Evolutionary conservation across 2,329 filamentous ascomycete species (phyloP).

Genomic region (Colletotrichum navitas): DNA sequence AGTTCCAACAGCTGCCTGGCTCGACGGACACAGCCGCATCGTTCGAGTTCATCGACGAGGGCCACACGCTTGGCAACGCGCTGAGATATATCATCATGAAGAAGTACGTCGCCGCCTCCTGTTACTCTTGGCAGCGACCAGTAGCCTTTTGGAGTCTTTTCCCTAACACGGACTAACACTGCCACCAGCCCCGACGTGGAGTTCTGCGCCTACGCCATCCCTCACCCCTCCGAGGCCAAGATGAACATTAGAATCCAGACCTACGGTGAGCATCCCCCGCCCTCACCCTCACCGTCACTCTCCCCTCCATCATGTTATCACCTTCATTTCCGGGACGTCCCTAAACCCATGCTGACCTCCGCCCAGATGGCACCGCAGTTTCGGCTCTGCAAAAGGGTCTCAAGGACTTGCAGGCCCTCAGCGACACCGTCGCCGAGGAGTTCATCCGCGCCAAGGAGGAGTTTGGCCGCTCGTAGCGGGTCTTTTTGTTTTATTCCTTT

Average conservation of each 20-base stretch:
- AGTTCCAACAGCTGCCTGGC: conserved; percentile 77
- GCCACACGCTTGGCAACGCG: conserved; percentile 95
- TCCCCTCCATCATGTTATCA: neutral
- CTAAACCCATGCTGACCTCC: conserved; percentile 40
- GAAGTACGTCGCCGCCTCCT: conserved; percentile 70
- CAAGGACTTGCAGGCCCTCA: conserved; percentile 88
- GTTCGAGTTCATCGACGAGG: conserved; percentile 94
- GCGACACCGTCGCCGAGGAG: conserved; percentile 93
- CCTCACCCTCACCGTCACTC: neutral
- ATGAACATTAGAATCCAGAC: conserved; percentile 99
- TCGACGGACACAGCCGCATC: conserved; percentile 90
- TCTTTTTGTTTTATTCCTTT: neutral
- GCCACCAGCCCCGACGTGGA: conserved; percentile 86
- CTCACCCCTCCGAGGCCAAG: conserved; percentile 93
- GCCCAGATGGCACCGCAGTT: conserved; percentile 80
- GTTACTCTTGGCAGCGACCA: neutral
- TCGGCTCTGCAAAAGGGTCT: conserved; percentile 93
- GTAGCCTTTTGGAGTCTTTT: neutral
- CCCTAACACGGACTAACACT: conserved; percentile 18
- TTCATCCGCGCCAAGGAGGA: conserved; percentile 63
- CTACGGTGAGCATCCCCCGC: conserved; percentile 74
- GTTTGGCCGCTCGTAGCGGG: conserved; percentile 56
- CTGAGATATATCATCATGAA: conserved; percentile 98
- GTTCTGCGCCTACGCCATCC: conserved; percentile 98
- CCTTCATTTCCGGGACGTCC: neutral